Conservation (phyloP, 495 filamentous ascomycete species). For the Podospora bellae-mahoneyi region DNA sequence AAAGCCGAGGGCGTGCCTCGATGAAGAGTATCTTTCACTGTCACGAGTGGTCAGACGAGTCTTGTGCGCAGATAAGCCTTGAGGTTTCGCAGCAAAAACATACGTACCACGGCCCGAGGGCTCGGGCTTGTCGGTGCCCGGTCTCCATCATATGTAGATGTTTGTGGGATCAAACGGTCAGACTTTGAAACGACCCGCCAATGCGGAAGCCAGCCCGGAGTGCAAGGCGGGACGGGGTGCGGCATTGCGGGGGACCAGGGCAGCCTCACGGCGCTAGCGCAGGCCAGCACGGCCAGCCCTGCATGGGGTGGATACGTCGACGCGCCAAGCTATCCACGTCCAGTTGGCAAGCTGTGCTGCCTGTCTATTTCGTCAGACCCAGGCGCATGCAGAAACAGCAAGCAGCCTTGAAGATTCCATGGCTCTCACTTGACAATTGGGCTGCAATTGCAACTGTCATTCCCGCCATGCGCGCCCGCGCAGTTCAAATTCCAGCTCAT, state of each 20-base stretch:
- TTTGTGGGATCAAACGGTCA: too few relatives aligned
- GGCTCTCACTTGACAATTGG: not conserved
- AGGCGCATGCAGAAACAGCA: not conserved
- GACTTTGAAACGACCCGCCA: too few relatives aligned
- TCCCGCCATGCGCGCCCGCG: not conserved
- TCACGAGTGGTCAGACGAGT: not conserved
- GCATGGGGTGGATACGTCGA: not conserved
- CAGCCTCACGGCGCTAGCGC: not conserved
- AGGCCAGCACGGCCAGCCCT: not conserved
- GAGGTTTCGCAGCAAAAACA: not conserved
- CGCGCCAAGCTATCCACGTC: not conserved
- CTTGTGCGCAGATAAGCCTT: not conserved
- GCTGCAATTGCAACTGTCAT: not conserved
- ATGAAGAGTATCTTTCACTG: conserved; percentile 31
- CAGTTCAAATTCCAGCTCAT: conserved; percentile 1
- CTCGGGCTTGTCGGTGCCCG: conserved; percentile 8
- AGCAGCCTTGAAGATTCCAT: not conserved
- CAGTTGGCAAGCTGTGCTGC: not conserved
- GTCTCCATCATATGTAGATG: not conserved
- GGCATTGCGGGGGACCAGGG: not conserved
- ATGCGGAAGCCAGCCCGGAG: too few relatives aligned
- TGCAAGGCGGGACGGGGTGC: too few relatives aligned
- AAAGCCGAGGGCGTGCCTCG: conserved; percentile 32
- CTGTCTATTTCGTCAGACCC: not conserved
- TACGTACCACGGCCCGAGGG: conserved; percentile 24